These are phyloP conservation scores for Yarrowia osloensis DNA, from an alignment of 805 yeast genomes.

Conservation along the genomic window DNA sequence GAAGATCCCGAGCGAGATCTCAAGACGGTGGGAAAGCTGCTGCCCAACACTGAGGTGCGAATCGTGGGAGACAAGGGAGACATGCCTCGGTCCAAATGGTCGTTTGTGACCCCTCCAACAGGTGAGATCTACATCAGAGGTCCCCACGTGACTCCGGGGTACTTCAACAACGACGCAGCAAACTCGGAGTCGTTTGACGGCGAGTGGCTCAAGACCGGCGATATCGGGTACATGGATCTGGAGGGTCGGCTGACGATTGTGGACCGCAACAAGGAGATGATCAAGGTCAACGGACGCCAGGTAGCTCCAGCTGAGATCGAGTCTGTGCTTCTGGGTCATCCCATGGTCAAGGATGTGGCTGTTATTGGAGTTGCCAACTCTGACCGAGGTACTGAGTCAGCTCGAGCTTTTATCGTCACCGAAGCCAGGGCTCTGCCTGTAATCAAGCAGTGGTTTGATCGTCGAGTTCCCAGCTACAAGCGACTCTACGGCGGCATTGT, in stretches of 20 bases:
- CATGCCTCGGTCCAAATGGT: constrained; percentile 30
- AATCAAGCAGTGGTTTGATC: constrained; percentile 43
- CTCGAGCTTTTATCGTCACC: constrained; percentile 44
- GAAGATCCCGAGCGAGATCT: background rate
- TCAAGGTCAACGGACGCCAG: constrained; percentile 59
- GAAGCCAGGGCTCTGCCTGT: constrained; percentile 33
- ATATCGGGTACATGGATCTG: constrained; percentile 51
- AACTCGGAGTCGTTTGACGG: constrained; percentile 50
- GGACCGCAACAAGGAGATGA: constrained; percentile 44
- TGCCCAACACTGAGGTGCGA: background rate
- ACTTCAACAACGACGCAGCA: constrained; percentile 53
- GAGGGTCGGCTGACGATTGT: constrained; percentile 52
- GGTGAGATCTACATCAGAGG: constrained; percentile 59
- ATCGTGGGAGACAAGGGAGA: constrained; percentile 6
- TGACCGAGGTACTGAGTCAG: constrained; percentile 75
- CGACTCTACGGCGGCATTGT: constrained; percentile 54
- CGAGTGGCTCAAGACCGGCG: constrained; percentile 61
- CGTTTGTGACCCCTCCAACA: constrained; percentile 30
- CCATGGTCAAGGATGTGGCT: constrained; percentile 81
- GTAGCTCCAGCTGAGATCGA: constrained; percentile 94
- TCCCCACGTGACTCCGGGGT: constrained; percentile 53
- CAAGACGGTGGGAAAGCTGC: background rate
- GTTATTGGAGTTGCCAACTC: constrained; percentile 70
- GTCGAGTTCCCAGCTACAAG: constrained; percentile 44
- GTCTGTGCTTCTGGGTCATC: constrained; percentile 73